These are phyloP conservation scores for Kluyveromyces dobzhanskii DNA, from an alignment of 805 yeast genomes.

Conservation along the genomic window DNA sequence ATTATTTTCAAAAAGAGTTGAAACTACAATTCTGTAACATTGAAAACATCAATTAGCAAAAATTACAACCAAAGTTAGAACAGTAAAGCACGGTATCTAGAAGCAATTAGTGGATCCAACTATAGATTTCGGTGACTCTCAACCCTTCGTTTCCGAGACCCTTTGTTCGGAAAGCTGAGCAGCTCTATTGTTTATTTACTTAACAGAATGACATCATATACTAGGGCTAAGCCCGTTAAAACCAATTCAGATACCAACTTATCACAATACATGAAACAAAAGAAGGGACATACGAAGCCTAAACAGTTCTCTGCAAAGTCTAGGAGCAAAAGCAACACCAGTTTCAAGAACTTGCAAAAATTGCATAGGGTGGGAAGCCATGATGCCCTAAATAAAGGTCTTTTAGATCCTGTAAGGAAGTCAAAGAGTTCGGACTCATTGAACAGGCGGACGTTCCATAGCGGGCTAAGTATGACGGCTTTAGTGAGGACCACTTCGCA, in stretches of 20 bases:
- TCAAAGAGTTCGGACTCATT: conserved; percentile 26
- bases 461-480: conserved; percentile 28
- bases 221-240: conserved; percentile 2
- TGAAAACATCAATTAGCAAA: no score
- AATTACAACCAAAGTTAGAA: no score
- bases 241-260: neutral
- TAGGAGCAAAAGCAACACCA: conserved; percentile 26
- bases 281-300: conserved; percentile 6
- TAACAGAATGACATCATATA: neutral
- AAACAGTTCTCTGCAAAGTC: conserved; percentile 27
- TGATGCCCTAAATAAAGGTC: conserved; percentile 14
- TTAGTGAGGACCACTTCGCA: conserved; percentile 21
- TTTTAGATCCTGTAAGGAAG: conserved; percentile 13
- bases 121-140: no score
- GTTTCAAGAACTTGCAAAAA: conserved; percentile 22
- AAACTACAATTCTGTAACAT: no score
- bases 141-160: no score
- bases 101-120: no score
- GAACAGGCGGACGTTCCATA: conserved; percentile 19
- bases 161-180: no score
- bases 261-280: conserved; percentile 1
- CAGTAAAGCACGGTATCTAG: no score
- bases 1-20: no score
- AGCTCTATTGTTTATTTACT: no score
- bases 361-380: conserved; percentile 19